Conservation (phyloP, 1,139 yeast genomes). For the Candida tropicalis region DNA sequence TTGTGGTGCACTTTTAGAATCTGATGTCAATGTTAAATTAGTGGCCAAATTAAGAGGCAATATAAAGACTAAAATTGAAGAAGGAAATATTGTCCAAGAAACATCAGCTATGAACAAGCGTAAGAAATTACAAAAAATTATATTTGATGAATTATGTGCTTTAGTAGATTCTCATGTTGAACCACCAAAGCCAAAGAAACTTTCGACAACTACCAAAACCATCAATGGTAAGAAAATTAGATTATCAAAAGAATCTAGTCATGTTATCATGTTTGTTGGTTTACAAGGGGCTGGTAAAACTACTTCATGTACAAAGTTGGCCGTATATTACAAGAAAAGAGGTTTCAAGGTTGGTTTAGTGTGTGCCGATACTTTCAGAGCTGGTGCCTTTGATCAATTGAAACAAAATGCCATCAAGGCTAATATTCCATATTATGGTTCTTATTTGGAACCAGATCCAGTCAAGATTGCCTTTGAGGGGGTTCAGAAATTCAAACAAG, state of each 20-base stretch:
- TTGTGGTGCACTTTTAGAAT: slow-evolving; percentile 84
- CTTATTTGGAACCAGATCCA: slow-evolving; percentile 95
- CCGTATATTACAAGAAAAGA: slow-evolving; percentile 90
- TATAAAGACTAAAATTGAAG: slow-evolving; percentile 55
- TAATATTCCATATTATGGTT: slow-evolving; percentile 90
- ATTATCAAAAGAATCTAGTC: slow-evolving; percentile 33
- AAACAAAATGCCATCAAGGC: slow-evolving; percentile 97
- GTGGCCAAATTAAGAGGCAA: slow-evolving; percentile 79
- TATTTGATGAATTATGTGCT: slow-evolving; percentile 86
- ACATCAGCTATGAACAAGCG: slow-evolving; percentile 62
- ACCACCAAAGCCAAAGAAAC: slow-evolving; percentile 85
- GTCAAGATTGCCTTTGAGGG: slow-evolving; percentile 91
- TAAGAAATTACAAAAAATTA: slow-evolving; percentile 84
- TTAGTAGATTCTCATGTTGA: slow-evolving; percentile 71
- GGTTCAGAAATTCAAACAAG: slow-evolving; percentile 87
- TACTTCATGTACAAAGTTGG: slow-evolving; percentile 94
- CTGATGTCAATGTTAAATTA: slow-evolving; percentile 87
- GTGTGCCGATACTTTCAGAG: slow-evolving; percentile 99
- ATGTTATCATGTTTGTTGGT: slow-evolving; percentile 95
- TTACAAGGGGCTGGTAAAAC: slow-evolving; percentile 99
- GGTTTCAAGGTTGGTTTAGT: slow-evolving; percentile 95
- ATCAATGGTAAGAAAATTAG: slow-evolving; percentile 36
- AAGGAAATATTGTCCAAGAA: slow-evolving; percentile 53
- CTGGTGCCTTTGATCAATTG: slow-evolving; percentile 98
- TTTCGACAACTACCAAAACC: slow-evolving; percentile 25